A percentile compares a stretch with the other conserved stretches of the same genome.
Conservation (phyloP, 352 stramenopile species). For the Saprolegnia diclina region DNA sequence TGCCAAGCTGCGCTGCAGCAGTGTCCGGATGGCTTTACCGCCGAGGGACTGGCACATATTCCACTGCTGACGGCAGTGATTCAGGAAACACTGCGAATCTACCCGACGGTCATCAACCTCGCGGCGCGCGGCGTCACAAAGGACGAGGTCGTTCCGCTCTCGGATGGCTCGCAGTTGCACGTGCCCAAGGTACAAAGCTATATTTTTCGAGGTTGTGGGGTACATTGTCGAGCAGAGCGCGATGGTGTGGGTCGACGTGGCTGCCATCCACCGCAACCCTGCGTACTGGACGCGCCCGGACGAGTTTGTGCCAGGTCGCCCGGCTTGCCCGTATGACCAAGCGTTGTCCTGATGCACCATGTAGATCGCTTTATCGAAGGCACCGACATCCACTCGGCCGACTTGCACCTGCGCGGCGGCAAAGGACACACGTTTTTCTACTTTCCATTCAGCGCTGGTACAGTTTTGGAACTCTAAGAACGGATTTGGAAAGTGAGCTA, state of each 20-base stretch:
- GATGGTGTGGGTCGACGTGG: slow-evolving; percentile 32
- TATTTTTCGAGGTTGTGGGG: not conserved
- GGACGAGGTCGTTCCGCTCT: slow-evolving; percentile 15
- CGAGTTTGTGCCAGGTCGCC: slow-evolving; percentile 33
- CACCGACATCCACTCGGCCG: not conserved
- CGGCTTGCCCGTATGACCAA: not conserved
- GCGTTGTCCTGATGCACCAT: not conserved
- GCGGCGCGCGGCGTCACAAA: slow-evolving; percentile 23
- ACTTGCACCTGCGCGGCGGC: slow-evolving; percentile 25
- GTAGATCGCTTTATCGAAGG: slow-evolving; percentile 37
- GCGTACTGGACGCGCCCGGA: slow-evolving; percentile 44
- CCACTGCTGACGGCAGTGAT: slow-evolving; percentile 40
- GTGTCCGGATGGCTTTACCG: slow-evolving; percentile 21
- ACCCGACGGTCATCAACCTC: slow-evolving; percentile 35
- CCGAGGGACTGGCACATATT: slow-evolving; percentile 1
- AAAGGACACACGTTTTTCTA: slow-evolving; percentile 34
- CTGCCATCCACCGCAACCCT: slow-evolving; percentile 37
- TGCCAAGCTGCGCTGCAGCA: slow-evolving; percentile 35
- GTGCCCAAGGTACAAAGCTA: slow-evolving; percentile 26
- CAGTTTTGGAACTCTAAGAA: not conserved
- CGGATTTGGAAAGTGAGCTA: not conserved
- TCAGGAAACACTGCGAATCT: slow-evolving; percentile 40
- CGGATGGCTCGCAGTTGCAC: not conserved
- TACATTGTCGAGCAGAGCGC: slow-evolving; percentile 30
- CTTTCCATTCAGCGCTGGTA: slow-evolving; percentile 41